These are phyloP conservation scores for Tricholoma hemisulphureum DNA, from an alignment of 768 basidiomycete species.

Conservation along the genomic window DNA sequence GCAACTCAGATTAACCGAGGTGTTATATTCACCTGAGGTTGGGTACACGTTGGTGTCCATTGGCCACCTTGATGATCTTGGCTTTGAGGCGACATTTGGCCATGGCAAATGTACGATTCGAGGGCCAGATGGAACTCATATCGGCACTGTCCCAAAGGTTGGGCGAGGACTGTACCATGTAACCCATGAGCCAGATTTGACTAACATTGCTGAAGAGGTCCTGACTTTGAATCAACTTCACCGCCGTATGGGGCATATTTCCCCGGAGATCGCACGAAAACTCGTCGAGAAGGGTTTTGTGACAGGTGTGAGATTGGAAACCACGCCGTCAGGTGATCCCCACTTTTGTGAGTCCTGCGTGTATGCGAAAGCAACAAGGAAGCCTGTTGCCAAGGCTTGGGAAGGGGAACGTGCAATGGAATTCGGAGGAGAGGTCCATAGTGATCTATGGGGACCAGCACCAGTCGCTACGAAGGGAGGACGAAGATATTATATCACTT, in stretches of 20 bases:
- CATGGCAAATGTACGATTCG: conserved; percentile 12
- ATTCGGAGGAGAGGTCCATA: too few relatives aligned
- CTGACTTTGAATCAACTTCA: conserved; percentile 29
- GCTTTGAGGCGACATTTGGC: conserved; percentile 31
- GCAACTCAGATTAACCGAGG: conserved; percentile 32
- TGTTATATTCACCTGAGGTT: conserved; percentile 37
- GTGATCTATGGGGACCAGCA: conserved; percentile 45
- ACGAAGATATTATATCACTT: conserved; percentile 19
- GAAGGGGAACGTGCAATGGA: conserved; percentile 23
- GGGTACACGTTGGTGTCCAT: conserved; percentile 38
- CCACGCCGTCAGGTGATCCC: conserved; percentile 7
- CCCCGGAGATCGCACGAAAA: conserved; percentile 15
- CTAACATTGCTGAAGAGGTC: background rate
- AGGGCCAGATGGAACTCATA: background rate
- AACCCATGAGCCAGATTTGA: background rate
- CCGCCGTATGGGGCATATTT: conserved; percentile 29
- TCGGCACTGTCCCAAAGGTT: conserved; percentile 10
- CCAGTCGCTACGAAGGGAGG: conserved; percentile 24
- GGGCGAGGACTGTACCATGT: conserved; percentile 10
- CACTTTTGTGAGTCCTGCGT: conserved; percentile 43
- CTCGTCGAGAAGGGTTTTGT: too few relatives aligned
- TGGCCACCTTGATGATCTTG: too few relatives aligned
- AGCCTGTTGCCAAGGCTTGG: conserved; percentile 30
- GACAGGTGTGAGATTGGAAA: too few relatives aligned
- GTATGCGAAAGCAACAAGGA: conserved; percentile 39